Evolutionary conservation across 2,329 filamentous ascomycete genomes (phyloP), one percentile per base, ranked within the genome.

Genomic region (Arthrobotrys entomopaga): DNA sequence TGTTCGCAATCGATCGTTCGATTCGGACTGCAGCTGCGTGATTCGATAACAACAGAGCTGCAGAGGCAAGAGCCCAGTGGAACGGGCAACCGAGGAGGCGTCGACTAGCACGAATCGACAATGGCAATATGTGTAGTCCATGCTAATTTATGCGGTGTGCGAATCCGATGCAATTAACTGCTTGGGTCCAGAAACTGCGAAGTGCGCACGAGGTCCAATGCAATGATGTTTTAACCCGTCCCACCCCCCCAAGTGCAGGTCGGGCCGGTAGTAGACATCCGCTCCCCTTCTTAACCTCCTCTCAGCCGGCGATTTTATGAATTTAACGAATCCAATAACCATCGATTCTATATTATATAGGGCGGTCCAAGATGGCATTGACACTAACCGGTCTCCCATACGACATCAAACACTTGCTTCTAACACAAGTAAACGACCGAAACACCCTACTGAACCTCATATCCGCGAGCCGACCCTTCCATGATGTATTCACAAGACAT

Each of bases 341-440:
- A 34, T 34, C 11, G 6, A 46, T 46, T 46, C 2, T 15, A n/a
- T 5, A 46, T 10, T 13, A 46, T 46, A n/a, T n/a, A n/a, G n/a
- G n/a, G n/a, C n/a, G n/a, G n/a, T n/a, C 13, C 13, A 16, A 46
- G 11, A 73, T 73, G 67, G 49, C 49, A 26, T 20, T 40, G 38
- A 65, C 26, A 16, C 46, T 73, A 5, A 22, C n/a, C 29, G 16
- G 22, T 49, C 48, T 73, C 49, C 67, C 67, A 8, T 65, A 73
- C 49, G 67, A 73, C 29, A 65, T 73, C 46, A 73, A 61, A 24
- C 56, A 65, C 19, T 73, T 22, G 13, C 42, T 73, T 26, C 34
- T 73, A 5, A 46, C 16, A 40, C 67, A 65, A 20, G 19, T 65
- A 8, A 16, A 40, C 54, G 67, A 73, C 24, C 46, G 60, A 19